phyloP scores from a whole-genome alignment of 2,329 filamentous ascomycete genomes.

The Tolypocladium album region DNA sequence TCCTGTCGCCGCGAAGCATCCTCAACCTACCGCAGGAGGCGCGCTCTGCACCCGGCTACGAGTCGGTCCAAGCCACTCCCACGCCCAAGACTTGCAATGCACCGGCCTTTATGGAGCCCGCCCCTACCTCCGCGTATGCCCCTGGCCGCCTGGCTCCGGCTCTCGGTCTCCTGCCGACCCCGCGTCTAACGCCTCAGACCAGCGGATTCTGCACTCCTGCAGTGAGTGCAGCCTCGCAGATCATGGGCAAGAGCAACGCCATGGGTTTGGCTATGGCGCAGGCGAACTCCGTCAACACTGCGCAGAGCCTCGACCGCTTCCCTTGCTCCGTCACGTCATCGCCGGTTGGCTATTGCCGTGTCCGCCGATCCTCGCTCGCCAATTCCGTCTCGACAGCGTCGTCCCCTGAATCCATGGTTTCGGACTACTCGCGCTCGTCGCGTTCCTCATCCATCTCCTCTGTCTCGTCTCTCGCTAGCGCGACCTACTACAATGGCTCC shows the following conservation, averaged over 20 bases:
- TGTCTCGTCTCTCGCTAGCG: slow-evolving; percentile 48
- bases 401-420: slow-evolving; percentile 58
- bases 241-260: slow-evolving; percentile 38
- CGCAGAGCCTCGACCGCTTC: slow-evolving; percentile 44
- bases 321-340: slow-evolving; percentile 37
- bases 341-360: slow-evolving; percentile 34
- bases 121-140: slow-evolving; percentile 30
- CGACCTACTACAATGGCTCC: slow-evolving; percentile 37
- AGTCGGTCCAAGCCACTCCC: slow-evolving; percentile 26
- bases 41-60: slow-evolving; percentile 19
- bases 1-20: slow-evolving; percentile 30
- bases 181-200: slow-evolving; percentile 45
- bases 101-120: slow-evolving; percentile 37
- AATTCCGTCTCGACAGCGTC: slow-evolving; percentile 52
- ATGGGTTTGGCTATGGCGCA: slow-evolving; percentile 53
- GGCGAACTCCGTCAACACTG: slow-evolving; percentile 31
- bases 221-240: slow-evolving; percentile 40
- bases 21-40: slow-evolving; percentile 31
- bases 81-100: slow-evolving; percentile 29
- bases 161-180: slow-evolving; percentile 46
- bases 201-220: slow-evolving; percentile 50
- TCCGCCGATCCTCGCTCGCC: slow-evolving; percentile 51
- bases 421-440: slow-evolving; percentile 49
- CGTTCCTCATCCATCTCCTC: slow-evolving; percentile 56
- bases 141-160: slow-evolving; percentile 38